Conservation (phyloP, 2,329 filamentous ascomycete species). For the Aspergillus sojae region DNA sequence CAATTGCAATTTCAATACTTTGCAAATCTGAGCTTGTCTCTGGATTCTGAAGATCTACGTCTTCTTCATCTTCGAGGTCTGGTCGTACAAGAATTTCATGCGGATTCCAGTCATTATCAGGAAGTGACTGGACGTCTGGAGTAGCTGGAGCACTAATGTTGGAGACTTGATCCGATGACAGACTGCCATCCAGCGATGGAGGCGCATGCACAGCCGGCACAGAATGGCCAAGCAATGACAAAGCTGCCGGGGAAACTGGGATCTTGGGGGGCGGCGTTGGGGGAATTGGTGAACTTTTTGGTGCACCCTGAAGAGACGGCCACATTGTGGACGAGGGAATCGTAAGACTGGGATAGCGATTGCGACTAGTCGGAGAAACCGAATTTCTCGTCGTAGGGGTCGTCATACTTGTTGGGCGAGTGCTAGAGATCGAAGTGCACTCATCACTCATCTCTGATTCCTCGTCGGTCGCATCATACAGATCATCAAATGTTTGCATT, state of each 20-base stretch:
- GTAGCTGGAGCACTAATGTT: constrained; percentile 82
- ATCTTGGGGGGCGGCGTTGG: constrained; percentile 59
- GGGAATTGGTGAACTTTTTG: constrained; percentile 50
- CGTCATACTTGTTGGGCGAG: constrained; percentile 53
- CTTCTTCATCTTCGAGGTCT: constrained; percentile 35
- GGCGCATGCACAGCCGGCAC: constrained; percentile 77
- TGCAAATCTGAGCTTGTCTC: constrained; percentile 31
- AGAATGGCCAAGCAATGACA: constrained; percentile 71
- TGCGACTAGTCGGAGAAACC: constrained; percentile 44
- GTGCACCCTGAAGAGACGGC: constrained; percentile 58
- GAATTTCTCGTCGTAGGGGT: constrained; percentile 44
- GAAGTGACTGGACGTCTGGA: constrained; percentile 66
- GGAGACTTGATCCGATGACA: constrained; percentile 85
- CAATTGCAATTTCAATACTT: constrained; percentile 41
- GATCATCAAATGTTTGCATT: constrained; percentile 78
- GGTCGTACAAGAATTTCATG: constrained; percentile 37
- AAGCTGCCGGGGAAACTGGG: constrained; percentile 73
- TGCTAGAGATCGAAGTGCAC: constrained; percentile 52
- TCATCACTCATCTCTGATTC: constrained; percentile 61
- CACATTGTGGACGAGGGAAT: constrained; percentile 62
- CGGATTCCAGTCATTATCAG: constrained; percentile 64
- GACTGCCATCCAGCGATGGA: constrained; percentile 85
- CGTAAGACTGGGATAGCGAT: constrained; percentile 59
- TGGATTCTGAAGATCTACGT: constrained; percentile 26
- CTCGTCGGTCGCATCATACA: constrained; percentile 84